These are phyloP conservation scores for Sarcocystis neurona DNA, from an alignment of 169 alveolate genomes.

Conservation along the genomic window DNA sequence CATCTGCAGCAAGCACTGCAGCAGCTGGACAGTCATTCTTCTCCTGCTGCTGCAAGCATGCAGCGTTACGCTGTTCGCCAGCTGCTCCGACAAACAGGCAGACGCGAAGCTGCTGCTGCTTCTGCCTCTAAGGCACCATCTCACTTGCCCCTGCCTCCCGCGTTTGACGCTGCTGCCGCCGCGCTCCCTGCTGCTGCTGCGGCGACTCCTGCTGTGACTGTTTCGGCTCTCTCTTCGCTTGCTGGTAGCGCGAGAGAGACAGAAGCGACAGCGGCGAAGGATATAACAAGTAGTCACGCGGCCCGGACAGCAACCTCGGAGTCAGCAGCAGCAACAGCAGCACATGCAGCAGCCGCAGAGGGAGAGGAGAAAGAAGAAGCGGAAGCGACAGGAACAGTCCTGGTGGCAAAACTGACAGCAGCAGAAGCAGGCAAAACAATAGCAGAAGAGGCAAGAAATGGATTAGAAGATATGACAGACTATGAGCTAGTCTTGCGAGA, in stretches of 20 bases:
- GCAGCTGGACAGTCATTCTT: slow-evolving; percentile 32
- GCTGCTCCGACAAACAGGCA: no score
- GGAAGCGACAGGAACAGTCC: no score
- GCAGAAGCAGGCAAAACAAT: slow-evolving; percentile 9
- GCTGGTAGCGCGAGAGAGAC: no score
- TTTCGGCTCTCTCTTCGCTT: no score
- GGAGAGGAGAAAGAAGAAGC: not conserved
- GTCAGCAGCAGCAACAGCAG: not conserved
- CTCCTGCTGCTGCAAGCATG: no score
- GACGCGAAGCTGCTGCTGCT: slow-evolving; percentile 47
- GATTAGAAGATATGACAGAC: no score
- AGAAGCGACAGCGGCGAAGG: not conserved
- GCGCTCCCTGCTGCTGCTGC: no score
- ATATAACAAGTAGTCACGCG: not conserved
- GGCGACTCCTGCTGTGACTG: no score
- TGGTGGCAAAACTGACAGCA: not conserved
- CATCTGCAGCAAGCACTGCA: slow-evolving; percentile 53
- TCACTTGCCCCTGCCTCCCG: no score
- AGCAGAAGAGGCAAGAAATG: slow-evolving; percentile 10
- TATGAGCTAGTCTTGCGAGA: slow-evolving; percentile 1
- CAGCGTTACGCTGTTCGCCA: no score
- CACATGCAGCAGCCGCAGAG: slow-evolving; percentile 11
- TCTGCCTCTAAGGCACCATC: no score
- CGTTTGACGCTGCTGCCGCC: no score
- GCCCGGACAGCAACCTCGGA: not conserved